Conservation (phyloP, 202 grass and related monocot genomes). For the Carex sylvatica region DNA sequence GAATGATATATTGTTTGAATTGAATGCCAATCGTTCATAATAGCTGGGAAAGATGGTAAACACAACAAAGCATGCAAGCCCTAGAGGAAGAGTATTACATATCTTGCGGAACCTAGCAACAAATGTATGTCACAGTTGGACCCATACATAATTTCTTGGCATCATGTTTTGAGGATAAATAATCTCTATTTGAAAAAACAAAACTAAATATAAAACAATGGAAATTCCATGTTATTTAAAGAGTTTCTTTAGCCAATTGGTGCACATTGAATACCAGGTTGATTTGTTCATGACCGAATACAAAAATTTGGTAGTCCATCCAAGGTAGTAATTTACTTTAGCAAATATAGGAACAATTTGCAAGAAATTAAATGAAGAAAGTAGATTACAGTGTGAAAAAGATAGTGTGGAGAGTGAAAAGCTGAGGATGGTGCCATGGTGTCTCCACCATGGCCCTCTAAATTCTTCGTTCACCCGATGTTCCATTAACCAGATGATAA, state of each 20-base stretch:
- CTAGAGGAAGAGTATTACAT: background rate
- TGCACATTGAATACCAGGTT: background rate
- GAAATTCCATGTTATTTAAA: too few species aligned
- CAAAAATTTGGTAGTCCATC: background rate
- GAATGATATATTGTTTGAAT: background rate
- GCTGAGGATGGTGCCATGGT: conserved; percentile 37
- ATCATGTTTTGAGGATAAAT: too few species aligned
- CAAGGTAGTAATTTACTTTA: background rate
- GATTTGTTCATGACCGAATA: background rate
- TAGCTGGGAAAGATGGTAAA: background rate
- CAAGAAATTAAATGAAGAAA: background rate
- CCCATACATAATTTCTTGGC: too few species aligned
- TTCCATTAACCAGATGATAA: conserved; percentile 47
- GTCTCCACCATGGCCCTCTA: conserved; percentile 32
- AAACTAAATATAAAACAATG: too few species aligned
- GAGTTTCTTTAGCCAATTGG: background rate
- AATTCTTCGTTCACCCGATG: conserved; percentile 37
- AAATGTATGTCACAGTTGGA: too few species aligned
- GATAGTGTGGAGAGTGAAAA: conserved; percentile 32
- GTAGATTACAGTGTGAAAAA: conserved; percentile 2
- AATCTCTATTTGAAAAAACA: too few species aligned
- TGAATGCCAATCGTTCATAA: background rate
- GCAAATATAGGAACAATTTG: background rate
- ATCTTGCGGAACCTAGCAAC: too few species aligned
- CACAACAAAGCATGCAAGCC: background rate